These are phyloP conservation scores for Fusarium foetens DNA, from an alignment of 2,329 filamentous ascomycete genomes.

Conservation along the genomic window DNA sequence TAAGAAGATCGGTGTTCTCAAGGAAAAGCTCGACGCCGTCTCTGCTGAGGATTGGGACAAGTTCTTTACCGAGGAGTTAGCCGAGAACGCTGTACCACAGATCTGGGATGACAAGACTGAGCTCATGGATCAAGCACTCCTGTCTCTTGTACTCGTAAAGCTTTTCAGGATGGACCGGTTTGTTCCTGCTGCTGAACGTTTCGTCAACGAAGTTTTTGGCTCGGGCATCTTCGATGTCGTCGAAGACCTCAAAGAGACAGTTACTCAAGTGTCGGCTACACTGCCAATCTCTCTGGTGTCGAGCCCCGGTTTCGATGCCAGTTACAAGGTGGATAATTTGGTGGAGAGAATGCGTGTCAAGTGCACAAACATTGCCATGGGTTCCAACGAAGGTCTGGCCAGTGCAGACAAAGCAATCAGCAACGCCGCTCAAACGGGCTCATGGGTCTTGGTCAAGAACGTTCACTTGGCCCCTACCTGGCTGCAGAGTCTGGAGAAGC, in stretches of 20 bases:
- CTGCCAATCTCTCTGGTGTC: constrained; percentile 93
- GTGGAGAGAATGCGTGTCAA: constrained; percentile 84
- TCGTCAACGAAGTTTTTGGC: constrained; percentile 88
- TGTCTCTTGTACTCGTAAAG: constrained; percentile 90
- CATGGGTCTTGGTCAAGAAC: constrained; percentile 99
- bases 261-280: constrained; percentile 83
- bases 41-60: constrained; percentile 75
- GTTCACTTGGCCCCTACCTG: constrained; percentile 95
- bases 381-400: constrained; percentile 91
- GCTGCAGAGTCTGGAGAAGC: constrained; percentile 97
- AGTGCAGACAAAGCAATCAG: constrained; percentile 95
- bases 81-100: constrained; percentile 82
- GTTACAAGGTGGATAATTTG: constrained; percentile 97
- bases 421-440: constrained; percentile 89
- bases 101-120: constrained; percentile 74
- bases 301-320: constrained; percentile 95
- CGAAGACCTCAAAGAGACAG: constrained; percentile 86
- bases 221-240: constrained; percentile 82
- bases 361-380: constrained; percentile 99
- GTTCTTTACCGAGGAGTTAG: constrained; percentile 87
- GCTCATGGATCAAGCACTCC: constrained; percentile 78
- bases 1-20: constrained; percentile 76
- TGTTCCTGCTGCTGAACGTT: constrained; percentile 91
- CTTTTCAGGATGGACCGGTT: constrained; percentile 95
- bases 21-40: constrained; percentile 73